phyloP scores from a whole-genome alignment of 371 early-diverging fungal genomes.

The Fennellomyces sp. region DNA sequence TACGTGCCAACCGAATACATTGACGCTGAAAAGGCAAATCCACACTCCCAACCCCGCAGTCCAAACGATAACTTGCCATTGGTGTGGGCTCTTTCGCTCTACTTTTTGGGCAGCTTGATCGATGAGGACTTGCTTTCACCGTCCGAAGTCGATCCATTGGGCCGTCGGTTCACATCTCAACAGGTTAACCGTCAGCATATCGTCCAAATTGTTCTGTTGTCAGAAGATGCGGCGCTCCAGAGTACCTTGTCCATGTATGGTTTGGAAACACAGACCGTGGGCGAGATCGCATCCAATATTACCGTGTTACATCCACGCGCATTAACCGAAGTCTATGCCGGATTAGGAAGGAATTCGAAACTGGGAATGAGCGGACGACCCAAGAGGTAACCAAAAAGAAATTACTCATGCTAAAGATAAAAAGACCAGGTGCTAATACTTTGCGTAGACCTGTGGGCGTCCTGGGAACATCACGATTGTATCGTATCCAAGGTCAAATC shows the following conservation, averaged over 20 bases:
- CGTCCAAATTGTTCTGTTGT: conserved; percentile 81
- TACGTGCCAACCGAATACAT: conserved; percentile 77
- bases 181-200: conserved; percentile 56
- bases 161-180: conserved; percentile 65
- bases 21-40: conserved; percentile 75
- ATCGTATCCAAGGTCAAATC: conserved; percentile 81
- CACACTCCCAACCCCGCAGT: conserved; percentile 76
- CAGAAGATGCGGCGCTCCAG: conserved; percentile 78
- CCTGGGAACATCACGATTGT: conserved; percentile 80
- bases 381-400: conserved; percentile 47
- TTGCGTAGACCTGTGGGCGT: conserved; percentile 66
- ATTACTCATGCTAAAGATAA: not conserved
- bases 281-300: conserved; percentile 70
- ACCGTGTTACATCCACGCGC: conserved; percentile 82
- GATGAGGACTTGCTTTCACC: conserved; percentile 76
- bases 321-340: conserved; percentile 76
- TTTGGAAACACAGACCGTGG: conserved; percentile 75
- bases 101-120: conserved; percentile 79
- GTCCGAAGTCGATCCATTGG: conserved; percentile 88
- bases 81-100: conserved; percentile 90
- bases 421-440: too few relatives aligned
- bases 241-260: conserved; percentile 72
- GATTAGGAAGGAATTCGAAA: conserved; percentile 79
- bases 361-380: conserved; percentile 82
- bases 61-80: conserved; percentile 90